A percentile compares a stretch with the other conserved stretches of the same genome.
Conservation (phyloP, 2,329 filamentous ascomycete genomes). For the Dichotomopilus funicola region DNA sequence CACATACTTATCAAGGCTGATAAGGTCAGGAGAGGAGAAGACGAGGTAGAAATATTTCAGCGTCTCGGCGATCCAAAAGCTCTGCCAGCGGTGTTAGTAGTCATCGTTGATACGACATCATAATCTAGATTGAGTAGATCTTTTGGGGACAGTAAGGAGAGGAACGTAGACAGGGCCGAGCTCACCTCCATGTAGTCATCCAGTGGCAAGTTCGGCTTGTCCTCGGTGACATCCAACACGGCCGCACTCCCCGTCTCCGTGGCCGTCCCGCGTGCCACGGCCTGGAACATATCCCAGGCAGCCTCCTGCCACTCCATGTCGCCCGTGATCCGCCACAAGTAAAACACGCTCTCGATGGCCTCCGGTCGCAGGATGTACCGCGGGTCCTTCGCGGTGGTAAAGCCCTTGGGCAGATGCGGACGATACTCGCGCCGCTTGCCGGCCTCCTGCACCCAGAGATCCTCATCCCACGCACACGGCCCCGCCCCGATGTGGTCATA, state of each 20-base stretch:
- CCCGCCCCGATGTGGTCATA: no score
- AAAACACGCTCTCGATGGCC: slow-evolving; percentile 36
- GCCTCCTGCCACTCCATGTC: slow-evolving; percentile 41
- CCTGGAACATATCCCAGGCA: slow-evolving; percentile 47
- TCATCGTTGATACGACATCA: slow-evolving; percentile 10
- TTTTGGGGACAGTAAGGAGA: background rate
- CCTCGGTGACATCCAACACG: slow-evolving; percentile 42
- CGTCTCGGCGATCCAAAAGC: slow-evolving; percentile 68
- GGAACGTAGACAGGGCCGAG: background rate
- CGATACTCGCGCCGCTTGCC: slow-evolving; percentile 33
- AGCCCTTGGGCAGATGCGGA: slow-evolving; percentile 48
- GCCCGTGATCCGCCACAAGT: slow-evolving; percentile 47
- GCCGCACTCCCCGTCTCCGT: slow-evolving; percentile 41
- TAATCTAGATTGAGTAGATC: background rate
- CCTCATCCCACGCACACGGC: slow-evolving; percentile 25
- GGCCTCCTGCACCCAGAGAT: slow-evolving; percentile 26
- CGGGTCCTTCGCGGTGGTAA: slow-evolving; percentile 48
- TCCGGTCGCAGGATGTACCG: slow-evolving; percentile 41
- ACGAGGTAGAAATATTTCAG: slow-evolving; percentile 70
- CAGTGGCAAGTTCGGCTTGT: slow-evolving; percentile 25
- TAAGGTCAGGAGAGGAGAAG: slow-evolving; percentile 55
- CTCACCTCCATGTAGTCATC: slow-evolving; percentile 36
- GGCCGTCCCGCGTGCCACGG: slow-evolving; percentile 38
- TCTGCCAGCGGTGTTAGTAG: slow-evolving; percentile 21
- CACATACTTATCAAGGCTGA: slow-evolving; percentile 64